Conservation (phyloP, 352 stramenopile genomes). For the Pythium monospermum region DNA sequence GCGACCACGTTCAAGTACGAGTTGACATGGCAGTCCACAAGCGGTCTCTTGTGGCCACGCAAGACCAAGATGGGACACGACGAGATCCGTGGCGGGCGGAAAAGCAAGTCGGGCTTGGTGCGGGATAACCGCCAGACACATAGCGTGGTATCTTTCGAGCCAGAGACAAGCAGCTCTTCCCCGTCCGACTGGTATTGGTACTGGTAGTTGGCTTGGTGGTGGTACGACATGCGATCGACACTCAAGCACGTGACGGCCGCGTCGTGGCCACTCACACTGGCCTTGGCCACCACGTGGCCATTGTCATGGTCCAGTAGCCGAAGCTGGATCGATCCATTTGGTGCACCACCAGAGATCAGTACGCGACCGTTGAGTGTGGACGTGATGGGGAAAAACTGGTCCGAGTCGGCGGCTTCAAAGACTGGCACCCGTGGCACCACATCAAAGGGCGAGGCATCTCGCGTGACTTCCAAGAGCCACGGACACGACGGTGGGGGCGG, state of each 20-base stretch:
- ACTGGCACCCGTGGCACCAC: slow-evolving; percentile 76
- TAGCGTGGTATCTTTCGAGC: slow-evolving; percentile 61
- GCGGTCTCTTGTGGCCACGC: slow-evolving; percentile 41
- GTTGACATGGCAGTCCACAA: slow-evolving; percentile 65
- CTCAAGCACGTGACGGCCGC: slow-evolving; percentile 67
- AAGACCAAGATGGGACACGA: slow-evolving; percentile 57
- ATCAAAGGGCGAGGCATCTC: slow-evolving; percentile 75
- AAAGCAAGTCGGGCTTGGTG: slow-evolving; percentile 67
- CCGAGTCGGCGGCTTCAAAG: slow-evolving; percentile 38
- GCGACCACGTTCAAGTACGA: slow-evolving; percentile 58
- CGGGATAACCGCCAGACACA: slow-evolving; percentile 69
- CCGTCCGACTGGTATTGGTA: slow-evolving; percentile 32
- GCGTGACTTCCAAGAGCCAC: slow-evolving; percentile 64
- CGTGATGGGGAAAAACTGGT: slow-evolving; percentile 42
- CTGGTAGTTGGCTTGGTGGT: slow-evolving; percentile 4
- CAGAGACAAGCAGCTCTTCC: slow-evolving; percentile 72
- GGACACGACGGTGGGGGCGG: slow-evolving; percentile 27
- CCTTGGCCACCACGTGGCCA: slow-evolving; percentile 75
- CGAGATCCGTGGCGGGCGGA: slow-evolving; percentile 65
- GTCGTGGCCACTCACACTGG: slow-evolving; percentile 71
- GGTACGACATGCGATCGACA: slow-evolving; percentile 55
- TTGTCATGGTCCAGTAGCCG: slow-evolving; percentile 77
- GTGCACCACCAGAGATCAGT: slow-evolving; percentile 62
- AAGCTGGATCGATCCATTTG: slow-evolving; percentile 70
- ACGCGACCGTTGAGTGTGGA: slow-evolving; percentile 73